Evolutionary conservation across 441 rosid species (phyloP).

Genomic region (Pelargonium fulgidum): DNA sequence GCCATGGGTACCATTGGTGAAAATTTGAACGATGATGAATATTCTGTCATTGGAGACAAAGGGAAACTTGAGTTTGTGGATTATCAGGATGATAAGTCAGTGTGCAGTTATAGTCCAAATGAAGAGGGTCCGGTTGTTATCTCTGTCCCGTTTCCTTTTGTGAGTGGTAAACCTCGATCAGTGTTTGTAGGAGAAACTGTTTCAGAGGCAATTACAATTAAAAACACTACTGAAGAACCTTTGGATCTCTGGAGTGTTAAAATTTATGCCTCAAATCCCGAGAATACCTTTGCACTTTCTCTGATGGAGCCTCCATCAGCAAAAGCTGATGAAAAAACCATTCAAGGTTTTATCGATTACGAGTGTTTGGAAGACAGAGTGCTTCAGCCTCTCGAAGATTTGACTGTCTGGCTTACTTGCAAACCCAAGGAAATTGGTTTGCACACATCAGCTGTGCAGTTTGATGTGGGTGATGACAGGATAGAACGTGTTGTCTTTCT

Average conservation of each 20-base stretch:
- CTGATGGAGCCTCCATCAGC: conserved; percentile 41
- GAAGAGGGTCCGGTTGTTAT: conserved; percentile 43
- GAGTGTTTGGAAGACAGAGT: conserved; percentile 49
- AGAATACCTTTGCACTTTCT: conserved; percentile 44
- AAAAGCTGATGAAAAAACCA: conserved; percentile 19
- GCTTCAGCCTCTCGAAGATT: conserved; percentile 44
- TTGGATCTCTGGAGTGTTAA: conserved; percentile 44
- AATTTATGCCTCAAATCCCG: conserved; percentile 53
- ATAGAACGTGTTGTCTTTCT: conserved; percentile 47
- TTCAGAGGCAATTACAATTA: conserved; percentile 37
- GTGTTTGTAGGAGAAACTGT: conserved; percentile 39
- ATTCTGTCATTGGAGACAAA: conserved; percentile 43
- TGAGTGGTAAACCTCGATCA: conserved; percentile 45
- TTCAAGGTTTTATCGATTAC: conserved; percentile 31
- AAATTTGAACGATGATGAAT: conserved; percentile 41
- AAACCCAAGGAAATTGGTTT: conserved; percentile 47
- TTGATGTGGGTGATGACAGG: conserved; percentile 36
- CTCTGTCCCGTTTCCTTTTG: conserved; percentile 51
- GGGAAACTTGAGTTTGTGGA: conserved; percentile 56
- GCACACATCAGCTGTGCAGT: conserved; percentile 44
- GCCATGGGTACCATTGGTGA: conserved; percentile 39
- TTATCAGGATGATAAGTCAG: conserved; percentile 40
- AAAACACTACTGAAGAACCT: conserved; percentile 38
- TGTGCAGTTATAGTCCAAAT: conserved; percentile 27
- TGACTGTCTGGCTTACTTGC: conserved; percentile 51